Conservation (phyloP, 225 moss, liverwort and hornwort genomes). For the Neckera pumila region DNA sequence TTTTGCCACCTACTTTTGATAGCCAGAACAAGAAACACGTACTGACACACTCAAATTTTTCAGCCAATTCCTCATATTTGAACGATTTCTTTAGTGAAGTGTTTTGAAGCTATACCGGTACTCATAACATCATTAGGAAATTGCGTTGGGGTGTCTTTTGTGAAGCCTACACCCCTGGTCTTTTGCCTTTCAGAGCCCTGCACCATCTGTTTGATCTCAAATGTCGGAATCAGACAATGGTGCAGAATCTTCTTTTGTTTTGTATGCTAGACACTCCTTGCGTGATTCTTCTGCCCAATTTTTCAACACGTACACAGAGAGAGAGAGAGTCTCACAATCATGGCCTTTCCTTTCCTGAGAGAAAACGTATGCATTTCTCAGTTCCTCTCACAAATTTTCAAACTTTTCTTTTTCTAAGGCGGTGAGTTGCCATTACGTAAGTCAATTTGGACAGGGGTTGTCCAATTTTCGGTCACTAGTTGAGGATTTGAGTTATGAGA, state of each 20-base stretch:
- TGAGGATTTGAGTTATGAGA: background rate
- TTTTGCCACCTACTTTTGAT: background rate
- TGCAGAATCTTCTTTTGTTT: background rate
- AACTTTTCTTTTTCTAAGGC: background rate
- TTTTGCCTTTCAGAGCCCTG: background rate
- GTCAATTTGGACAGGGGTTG: background rate
- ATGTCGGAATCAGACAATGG: background rate
- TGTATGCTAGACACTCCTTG: background rate
- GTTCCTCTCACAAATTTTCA: background rate
- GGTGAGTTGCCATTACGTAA: background rate
- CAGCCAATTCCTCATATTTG: background rate
- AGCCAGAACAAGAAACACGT: background rate
- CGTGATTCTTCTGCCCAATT: background rate
- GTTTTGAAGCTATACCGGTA: background rate
- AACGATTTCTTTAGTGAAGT: background rate
- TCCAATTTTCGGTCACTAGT: background rate
- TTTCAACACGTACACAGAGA: background rate
- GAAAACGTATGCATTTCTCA: background rate
- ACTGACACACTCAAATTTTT: background rate
- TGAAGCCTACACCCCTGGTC: background rate
- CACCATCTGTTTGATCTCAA: background rate
- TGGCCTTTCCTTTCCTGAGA: background rate
- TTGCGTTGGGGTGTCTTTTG: background rate
- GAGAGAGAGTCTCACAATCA: background rate
- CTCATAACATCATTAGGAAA: background rate